Percentiles rank a stretch among this genome's conserved stretches.
Conservation (phyloP, 192 early-diverging fungal species). For the Glomus cerebriforme region DNA sequence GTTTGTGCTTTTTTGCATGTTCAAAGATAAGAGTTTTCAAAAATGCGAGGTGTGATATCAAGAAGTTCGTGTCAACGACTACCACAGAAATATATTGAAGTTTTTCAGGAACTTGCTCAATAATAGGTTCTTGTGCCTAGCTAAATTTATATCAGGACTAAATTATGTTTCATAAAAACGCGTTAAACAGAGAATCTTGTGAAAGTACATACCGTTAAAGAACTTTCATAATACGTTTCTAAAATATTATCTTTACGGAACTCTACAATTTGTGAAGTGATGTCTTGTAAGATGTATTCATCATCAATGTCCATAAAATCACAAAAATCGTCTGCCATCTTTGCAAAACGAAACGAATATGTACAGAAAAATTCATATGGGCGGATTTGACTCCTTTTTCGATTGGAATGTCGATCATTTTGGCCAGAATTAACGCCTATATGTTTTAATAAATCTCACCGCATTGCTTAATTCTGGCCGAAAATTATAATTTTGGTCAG, state of each 20-base stretch:
- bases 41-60: slow-evolving; percentile 56
- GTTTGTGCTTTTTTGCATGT: slow-evolving; percentile 6
- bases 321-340: not conserved
- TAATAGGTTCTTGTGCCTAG: not conserved
- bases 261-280: slow-evolving; percentile 26
- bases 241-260: slow-evolving; percentile 8
- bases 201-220: not conserved
- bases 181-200: not conserved
- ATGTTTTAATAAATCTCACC: too few species aligned
- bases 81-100: slow-evolving; percentile 23
- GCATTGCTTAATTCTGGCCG: too few species aligned
- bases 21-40: slow-evolving; percentile 40
- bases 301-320: slow-evolving; percentile 35
- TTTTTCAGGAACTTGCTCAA: not conserved
- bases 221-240: not conserved
- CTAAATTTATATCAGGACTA: not conserved
- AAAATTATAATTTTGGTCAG: too few species aligned
- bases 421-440: too few species aligned
- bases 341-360: too few species aligned
- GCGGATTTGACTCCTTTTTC: too few species aligned
- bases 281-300: slow-evolving; percentile 21
- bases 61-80: slow-evolving; percentile 59
- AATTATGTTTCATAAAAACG: not conserved
- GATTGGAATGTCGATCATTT: too few species aligned
- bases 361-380: too few species aligned